Evolutionary conservation across 139 green algal species (phyloP).

Genomic region (Chlorella sp.): DNA sequence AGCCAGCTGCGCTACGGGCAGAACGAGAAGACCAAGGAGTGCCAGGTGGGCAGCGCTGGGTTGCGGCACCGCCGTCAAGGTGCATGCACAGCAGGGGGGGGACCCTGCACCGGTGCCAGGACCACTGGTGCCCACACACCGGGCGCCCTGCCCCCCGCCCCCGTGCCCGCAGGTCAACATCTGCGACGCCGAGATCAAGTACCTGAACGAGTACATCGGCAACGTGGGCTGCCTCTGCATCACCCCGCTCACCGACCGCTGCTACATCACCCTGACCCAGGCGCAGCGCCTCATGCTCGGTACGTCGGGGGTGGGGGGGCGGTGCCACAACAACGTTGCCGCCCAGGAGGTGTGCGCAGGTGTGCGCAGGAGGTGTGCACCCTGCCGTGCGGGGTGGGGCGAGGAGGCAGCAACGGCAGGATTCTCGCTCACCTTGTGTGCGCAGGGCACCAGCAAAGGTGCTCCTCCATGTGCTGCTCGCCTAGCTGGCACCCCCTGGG

Average conservation of each 20-base stretch:
- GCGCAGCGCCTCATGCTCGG: constrained; percentile 87
- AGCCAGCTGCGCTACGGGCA: constrained; percentile 90
- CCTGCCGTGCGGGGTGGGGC: too few relatives aligned
- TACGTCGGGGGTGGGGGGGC: not conserved
- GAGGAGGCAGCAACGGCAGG: too few relatives aligned
- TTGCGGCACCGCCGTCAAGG: not conserved
- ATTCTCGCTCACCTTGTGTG: too few relatives aligned
- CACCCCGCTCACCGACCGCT: constrained; percentile 94
- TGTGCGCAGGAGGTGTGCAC: too few relatives aligned
- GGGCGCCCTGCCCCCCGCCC: not conserved
- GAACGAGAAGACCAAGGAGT: constrained; percentile 81
- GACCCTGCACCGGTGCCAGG: not conserved
- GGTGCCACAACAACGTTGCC: not conserved
- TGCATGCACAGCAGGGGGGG: not conserved
- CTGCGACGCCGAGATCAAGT: constrained; percentile 91
- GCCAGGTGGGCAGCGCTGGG: constrained; percentile 47
- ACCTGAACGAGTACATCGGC: constrained; percentile 95
- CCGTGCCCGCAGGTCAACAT: constrained; percentile 80
- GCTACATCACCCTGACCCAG: constrained; percentile 97
- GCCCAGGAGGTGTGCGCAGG: too few relatives aligned
- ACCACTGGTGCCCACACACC: not conserved
- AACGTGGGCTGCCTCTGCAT: constrained; percentile 95
- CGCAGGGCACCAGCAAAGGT: too few relatives aligned
- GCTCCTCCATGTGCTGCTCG: too few relatives aligned
- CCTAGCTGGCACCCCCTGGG: not conserved